Evolutionary conservation across 441 rosid species (phyloP), one percentile per base, ranked within the genome.

Genomic region (Populus hybrid): DNA sequence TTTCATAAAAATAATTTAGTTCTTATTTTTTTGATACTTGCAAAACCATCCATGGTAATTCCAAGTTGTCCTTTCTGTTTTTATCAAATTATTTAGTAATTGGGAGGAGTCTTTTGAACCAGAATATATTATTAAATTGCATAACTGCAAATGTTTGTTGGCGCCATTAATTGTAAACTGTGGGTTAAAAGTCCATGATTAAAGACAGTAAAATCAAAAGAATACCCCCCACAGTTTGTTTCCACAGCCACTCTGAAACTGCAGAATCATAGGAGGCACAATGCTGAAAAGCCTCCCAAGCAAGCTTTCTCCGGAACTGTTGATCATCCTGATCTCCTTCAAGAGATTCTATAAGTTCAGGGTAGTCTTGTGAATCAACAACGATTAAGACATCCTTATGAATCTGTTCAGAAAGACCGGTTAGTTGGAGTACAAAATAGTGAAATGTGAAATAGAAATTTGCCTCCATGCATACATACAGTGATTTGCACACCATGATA

Each of bases 191-290:
- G 21, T 16, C 11, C 26, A 65, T 67, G 11, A 2, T 20, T 6
- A 34, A 64, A 34, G 40, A 42, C 64, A n/a, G 5, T 16, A 65
- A 32, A 10, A 76, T 69, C 4, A 73, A 76, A 74, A 40, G 32
- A 75, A 34, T 85, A 95, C 98, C 93, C 85, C 86, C 91, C 14
- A 68, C 87, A 50, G 92, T 86, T 77, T 94, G 97, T 81, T 86
- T 90, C 95, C 95, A 95, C 5, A 92, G 89, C 98, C 99, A 94
- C 83, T 95, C 98, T 80, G 97, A 95, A 84, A 91, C 90, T 46
- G 97, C 93, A 6, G 97, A 90, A 88, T 94, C 99, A 85, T 92
- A 89, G n/a, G 97, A 88, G 83, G 98, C 97, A 85, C 84, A 90
- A 76, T 90, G 97, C 73, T 87, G 88, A n/a, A 82, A 90, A 24